Conservation (phyloP, 2,329 filamentous ascomycete genomes). For the Aciculosporium take region DNA sequence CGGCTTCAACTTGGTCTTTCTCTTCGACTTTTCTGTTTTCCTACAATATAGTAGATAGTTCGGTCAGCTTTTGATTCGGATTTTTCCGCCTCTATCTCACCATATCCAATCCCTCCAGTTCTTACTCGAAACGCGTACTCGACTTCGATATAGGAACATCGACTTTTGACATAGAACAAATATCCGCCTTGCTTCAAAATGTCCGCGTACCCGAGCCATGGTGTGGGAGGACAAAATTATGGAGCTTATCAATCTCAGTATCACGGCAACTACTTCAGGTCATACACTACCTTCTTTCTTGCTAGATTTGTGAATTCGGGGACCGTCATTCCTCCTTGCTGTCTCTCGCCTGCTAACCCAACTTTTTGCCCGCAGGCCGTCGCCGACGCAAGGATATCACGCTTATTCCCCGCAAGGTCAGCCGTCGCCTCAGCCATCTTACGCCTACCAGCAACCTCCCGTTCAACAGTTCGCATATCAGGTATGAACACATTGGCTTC, state of each 20-base stretch:
- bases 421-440: constrained; percentile 34
- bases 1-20: neutral
- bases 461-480: constrained; percentile 28
- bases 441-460: constrained; percentile 28
- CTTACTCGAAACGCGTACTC: neutral
- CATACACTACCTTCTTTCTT: neutral
- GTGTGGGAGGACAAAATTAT: constrained; percentile 27
- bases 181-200: constrained; percentile 22
- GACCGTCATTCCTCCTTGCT: neutral
- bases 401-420: constrained; percentile 32
- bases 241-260: constrained; percentile 25
- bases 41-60: neutral
- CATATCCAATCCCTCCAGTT: neutral
- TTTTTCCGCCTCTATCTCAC: neutral
- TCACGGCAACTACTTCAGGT: constrained; percentile 18
- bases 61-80: neutral
- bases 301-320: no score
- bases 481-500: constrained; percentile 10
- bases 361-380: constrained; percentile 1
- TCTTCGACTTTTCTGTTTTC: neutral
- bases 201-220: constrained; percentile 49
- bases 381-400: constrained; percentile 9
- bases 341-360: neutral
- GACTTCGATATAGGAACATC: neutral
- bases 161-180: neutral